Evolutionary conservation across 345 rosid species (phyloP).

Genomic region (Eucalyptus regnans): DNA sequence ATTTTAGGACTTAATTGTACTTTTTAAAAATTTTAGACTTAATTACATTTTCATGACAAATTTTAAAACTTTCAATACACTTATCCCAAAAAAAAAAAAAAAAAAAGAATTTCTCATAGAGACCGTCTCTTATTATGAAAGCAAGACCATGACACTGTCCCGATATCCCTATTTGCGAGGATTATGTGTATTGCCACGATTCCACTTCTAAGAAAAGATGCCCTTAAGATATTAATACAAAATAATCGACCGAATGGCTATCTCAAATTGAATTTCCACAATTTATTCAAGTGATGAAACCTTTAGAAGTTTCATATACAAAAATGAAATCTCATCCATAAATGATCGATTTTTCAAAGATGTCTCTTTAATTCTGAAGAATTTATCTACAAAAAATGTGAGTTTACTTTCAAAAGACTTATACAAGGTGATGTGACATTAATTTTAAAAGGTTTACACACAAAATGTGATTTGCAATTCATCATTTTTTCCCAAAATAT

Average conservation of each 20-base stretch:
- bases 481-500: background rate
- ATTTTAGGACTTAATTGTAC: too few relatives aligned
- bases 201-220: background rate
- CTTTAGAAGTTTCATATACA: background rate
- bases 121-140: background rate
- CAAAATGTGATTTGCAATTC: too few relatives aligned
- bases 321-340: background rate
- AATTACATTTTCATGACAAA: too few relatives aligned
- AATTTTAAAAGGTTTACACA: background rate
- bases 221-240: background rate
- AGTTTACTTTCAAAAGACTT: background rate
- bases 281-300: background rate
- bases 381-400: background rate
- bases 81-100: rapidly evolving
- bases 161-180: background rate
- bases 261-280: background rate
- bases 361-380: background rate
- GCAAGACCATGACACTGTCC: background rate
- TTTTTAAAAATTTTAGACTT: too few relatives aligned
- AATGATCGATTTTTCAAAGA: background rate
- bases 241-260: background rate
- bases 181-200: background rate
- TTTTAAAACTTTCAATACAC: too few relatives aligned
- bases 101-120: background rate
- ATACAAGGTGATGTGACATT: background rate